Base-by-base conservation (phyloP, 2,329 filamentous ascomycete species). In the Colletotrichum lupini region DNA sequence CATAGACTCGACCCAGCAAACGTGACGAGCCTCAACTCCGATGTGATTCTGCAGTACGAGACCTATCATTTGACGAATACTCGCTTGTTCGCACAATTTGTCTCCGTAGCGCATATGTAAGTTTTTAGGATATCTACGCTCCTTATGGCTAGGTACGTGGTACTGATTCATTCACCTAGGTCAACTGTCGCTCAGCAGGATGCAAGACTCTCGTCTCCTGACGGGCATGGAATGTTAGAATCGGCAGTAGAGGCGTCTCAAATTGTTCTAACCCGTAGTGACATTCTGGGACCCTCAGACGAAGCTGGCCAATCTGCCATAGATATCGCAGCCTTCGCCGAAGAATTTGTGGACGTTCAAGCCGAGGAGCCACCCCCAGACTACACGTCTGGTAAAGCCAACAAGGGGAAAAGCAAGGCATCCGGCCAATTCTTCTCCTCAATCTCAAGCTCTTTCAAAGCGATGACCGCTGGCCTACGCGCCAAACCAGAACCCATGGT, bases 401-500 rank as follows among this genome's bases (percentile, higher is more conserved):
- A 67, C 32, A 74, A 72, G 26, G 75, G 70, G 4, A 75, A 75
- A 32, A 62, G 62, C 22, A 74, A 75, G 22, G 74, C 68, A 2
- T 46, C 74, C 1, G 65, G 68, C 26, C 64, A 67, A 2, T 74
- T 74, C 58, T 72, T 81, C 28, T 80, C 79, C 1, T 81, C 81
- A 0, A 28, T 84, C 28, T 79, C 79, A 2, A 77, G 80, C 26
- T 80, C 81, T 0, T 81, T 83, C 76, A 83, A 81, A 24, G 82
- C 81, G 12, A 78, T 83, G 69, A 81, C 82, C 0, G 74, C 80
- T 7, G 75, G 75, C 8, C 73, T 84, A 5, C 76, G 77, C 28
- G 42, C 81, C 6, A 82, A 82, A n/a, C 81, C 82, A 0, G 82
- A 83, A 16, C 82, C 82, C 1, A 71, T 84, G 4, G 82, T 82